Conservation (phyloP, 805 yeast species). For the Isabelozyma heimii region DNA sequence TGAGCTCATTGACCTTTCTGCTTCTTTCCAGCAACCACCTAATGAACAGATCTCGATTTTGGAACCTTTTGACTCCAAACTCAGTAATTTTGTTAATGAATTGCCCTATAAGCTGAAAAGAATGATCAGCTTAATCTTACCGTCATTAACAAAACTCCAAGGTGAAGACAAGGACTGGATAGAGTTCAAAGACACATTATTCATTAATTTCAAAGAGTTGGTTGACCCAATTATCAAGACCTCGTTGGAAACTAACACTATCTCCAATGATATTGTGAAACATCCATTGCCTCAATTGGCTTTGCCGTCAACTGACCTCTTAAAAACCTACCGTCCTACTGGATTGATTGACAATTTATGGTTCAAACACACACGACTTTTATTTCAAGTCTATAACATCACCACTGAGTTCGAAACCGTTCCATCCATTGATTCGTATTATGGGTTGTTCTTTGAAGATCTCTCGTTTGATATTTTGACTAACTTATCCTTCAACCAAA, state of each 20-base stretch:
- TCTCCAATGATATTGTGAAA: slow-evolving; percentile 37
- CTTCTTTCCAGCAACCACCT: slow-evolving; percentile 27
- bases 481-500: slow-evolving; percentile 83
- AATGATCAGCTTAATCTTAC: slow-evolving; percentile 48
- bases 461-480: slow-evolving; percentile 70
- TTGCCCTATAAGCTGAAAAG: slow-evolving; percentile 52
- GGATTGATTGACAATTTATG: slow-evolving; percentile 60
- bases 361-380: slow-evolving; percentile 54
- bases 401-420: slow-evolving; percentile 61
- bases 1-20: slow-evolving; percentile 47
- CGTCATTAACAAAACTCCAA: slow-evolving; percentile 41
- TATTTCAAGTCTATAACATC: slow-evolving; percentile 58
- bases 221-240: slow-evolving; percentile 31
- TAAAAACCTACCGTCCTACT: slow-evolving; percentile 16
- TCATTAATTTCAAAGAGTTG: slow-evolving; percentile 29
- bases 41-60: slow-evolving; percentile 12
- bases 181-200: slow-evolving; percentile 27
- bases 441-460: slow-evolving; percentile 66
- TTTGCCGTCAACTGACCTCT: slow-evolving; percentile 23
- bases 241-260: slow-evolving; percentile 30
- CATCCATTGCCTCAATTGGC: slow-evolving; percentile 40
- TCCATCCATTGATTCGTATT: slow-evolving; percentile 35
- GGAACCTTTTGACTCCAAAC: slow-evolving; percentile 38
- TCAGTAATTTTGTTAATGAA: slow-evolving; percentile 20
- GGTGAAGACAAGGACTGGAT: slow-evolving; percentile 41